phyloP scores from a whole-genome alignment of 768 basidiomycete genomes.

The Podaxis sp. region DNA sequence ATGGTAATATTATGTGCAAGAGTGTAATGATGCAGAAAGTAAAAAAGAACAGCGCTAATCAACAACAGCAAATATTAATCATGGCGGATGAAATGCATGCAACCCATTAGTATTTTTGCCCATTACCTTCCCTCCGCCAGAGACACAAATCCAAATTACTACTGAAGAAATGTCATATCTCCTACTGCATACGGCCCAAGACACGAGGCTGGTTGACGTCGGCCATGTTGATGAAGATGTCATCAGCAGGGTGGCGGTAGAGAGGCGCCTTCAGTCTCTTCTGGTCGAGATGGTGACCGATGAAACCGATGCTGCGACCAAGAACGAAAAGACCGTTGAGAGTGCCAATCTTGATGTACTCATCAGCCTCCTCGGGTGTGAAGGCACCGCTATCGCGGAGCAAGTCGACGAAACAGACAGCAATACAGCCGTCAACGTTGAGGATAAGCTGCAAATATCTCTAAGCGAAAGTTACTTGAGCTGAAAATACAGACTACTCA shows the following conservation, averaged over 20 bases:
- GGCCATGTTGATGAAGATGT: slow-evolving; percentile 95
- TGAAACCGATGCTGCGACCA: slow-evolving; percentile 97
- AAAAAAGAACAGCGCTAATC: not conserved
- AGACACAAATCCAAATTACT: not conserved
- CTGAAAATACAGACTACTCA: slow-evolving; percentile 31
- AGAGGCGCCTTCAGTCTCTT: slow-evolving; percentile 90
- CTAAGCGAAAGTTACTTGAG: slow-evolving; percentile 3
- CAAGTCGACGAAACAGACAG: slow-evolving; percentile 95
- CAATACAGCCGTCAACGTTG: slow-evolving; percentile 95
- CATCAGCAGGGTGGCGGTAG: slow-evolving; percentile 94
- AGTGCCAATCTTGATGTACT: slow-evolving; percentile 96
- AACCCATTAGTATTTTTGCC: not conserved
- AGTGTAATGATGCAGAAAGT: slow-evolving; percentile 5
- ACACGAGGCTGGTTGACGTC: slow-evolving; percentile 83
- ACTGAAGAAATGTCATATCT: not conserved
- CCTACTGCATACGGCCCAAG: slow-evolving; percentile 50
- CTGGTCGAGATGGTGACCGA: slow-evolving; percentile 96
- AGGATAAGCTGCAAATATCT: slow-evolving; percentile 67
- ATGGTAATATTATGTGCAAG: not conserved
- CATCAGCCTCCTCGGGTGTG: slow-evolving; percentile 92
- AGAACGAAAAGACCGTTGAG: slow-evolving; percentile 97
- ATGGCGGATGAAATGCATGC: not conserved
- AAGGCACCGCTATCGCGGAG: slow-evolving; percentile 92
- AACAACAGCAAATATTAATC: not conserved
- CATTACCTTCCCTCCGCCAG: not conserved